phyloP scores from a whole-genome alignment of 371 early-diverging fungal species.

The Apophysomyces elegans region DNA sequence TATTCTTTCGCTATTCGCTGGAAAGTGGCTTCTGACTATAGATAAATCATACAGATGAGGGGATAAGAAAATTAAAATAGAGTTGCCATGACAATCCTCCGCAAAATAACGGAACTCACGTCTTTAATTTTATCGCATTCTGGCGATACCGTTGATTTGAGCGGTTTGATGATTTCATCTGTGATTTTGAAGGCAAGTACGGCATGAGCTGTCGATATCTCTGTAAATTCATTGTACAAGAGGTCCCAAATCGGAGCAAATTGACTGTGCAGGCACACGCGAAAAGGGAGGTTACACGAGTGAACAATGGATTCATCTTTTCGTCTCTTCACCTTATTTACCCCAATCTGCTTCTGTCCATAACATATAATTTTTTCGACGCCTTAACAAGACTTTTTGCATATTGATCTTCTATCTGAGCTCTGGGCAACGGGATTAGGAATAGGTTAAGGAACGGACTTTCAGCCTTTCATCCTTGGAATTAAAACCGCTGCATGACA shows the following conservation, averaged over 20 bases:
- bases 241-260: conserved; percentile 45
- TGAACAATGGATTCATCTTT: conserved; percentile 13
- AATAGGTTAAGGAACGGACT: no score
- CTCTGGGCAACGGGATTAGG: conserved; percentile 22
- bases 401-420: conserved; percentile 53
- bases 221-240: conserved; percentile 42
- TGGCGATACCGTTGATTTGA: conserved; percentile 23
- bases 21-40: conserved; percentile 44
- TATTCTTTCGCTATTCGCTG: conserved; percentile 47
- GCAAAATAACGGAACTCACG: conserved; percentile 8
- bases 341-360: conserved; percentile 47
- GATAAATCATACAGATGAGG: no score
- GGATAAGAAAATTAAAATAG: no score
- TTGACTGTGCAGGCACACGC: conserved; percentile 14
- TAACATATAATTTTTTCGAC: conserved; percentile 48
- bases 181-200: conserved; percentile 44
- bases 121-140: conserved; percentile 20
- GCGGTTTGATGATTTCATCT: conserved; percentile 45
- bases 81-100: no score
- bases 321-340: conserved; percentile 25
- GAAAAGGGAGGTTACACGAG: conserved; percentile 14
- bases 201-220: conserved; percentile 48
- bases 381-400: conserved; percentile 52
- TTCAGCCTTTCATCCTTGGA: no score
- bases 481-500: neutral